Percentiles rank a stretch among this genome's conserved stretches.
These are phyloP conservation scores for Ceratocystis cubensis DNA, from an alignment of 2,329 filamentous ascomycete species.

Conservation along the genomic window DNA sequence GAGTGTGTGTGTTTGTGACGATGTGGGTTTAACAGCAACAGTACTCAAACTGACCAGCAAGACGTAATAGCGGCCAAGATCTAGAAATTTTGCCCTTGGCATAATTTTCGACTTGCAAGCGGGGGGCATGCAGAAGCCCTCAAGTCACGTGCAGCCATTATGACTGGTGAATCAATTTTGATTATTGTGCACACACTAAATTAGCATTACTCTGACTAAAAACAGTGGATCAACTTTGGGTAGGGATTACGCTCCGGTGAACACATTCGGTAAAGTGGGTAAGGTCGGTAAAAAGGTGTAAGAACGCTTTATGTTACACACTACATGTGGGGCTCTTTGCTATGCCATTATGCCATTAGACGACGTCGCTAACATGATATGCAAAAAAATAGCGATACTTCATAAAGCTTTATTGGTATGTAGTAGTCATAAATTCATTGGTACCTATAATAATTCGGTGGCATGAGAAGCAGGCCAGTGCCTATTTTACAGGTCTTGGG, in stretches of 20 bases:
- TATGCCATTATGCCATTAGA: neutral
- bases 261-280: neutral
- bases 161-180: constrained; percentile 2
- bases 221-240: neutral
- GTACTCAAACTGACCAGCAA: constrained; percentile 15
- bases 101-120: constrained; percentile 13
- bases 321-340: neutral
- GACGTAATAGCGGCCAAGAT: constrained; percentile 14
- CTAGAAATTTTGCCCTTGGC: constrained; percentile 14
- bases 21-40: constrained; percentile 20
- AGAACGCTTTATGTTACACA: neutral
- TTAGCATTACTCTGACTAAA: neutral
- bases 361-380: neutral
- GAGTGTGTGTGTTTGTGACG: constrained; percentile 18
- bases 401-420: neutral
- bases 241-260: neutral
- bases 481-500: neutral
- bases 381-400: neutral
- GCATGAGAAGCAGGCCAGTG: neutral
- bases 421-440: neutral
- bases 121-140: constrained; percentile 8
- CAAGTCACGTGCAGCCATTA: constrained; percentile 9
- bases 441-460: neutral
- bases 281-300: no score
- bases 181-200: constrained; percentile 15